Evolutionary conservation across 2,329 filamentous ascomycete species (phyloP), one percentile per base, ranked within the genome.

Genomic region (Anthostomella pinea): DNA sequence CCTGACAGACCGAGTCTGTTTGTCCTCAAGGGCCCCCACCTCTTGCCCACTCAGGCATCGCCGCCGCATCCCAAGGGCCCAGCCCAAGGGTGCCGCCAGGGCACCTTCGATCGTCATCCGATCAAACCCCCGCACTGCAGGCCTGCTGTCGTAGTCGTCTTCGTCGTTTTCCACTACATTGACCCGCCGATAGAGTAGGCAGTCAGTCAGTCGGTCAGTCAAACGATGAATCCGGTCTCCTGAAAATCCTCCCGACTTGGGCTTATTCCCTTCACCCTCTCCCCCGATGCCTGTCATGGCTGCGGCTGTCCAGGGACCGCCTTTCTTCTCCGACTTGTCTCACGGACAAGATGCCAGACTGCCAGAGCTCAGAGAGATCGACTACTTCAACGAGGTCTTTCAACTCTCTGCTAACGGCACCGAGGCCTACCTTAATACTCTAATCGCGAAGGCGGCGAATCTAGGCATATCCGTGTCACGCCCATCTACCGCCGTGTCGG

Each of bases 401-500:
- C 53, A 49, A 28, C 39, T 46, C 17, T 44, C 50, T 16, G 29
- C 42, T 30, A 43, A 47, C 21, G 38, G 45, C 21, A 39, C 46
- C 35, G 45, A 53, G 25, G 41, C 43, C 20, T 53, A 56, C 30
- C 34, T 60, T 45, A 35, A 58, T 25, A 49, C 54, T 21, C 46
- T 70, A 32, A 37, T 58, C n/a, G 45, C 46, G 27, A 64, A 54
- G 44, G 67, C 66, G 9, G 41, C 48, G 8, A 45, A 52, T 5
- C 42, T 69, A 36, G 63, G 64, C 27, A 66, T 70, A 35, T 52
- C 56, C 10, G 39, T 55, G 6, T 48, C 57, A 15, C 47, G 47
- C 10, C 48, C 56, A 8, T 46, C 53, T 24, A 58, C 50, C 25
- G 48, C 53, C 21, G 57, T 31, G 19, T 51, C 56, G 20, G 38